Evolutionary conservation across 768 basidiomycete species (phyloP), one percentile per base, ranked within the genome.

Genomic region (Naematelia aurantialba): DNA sequence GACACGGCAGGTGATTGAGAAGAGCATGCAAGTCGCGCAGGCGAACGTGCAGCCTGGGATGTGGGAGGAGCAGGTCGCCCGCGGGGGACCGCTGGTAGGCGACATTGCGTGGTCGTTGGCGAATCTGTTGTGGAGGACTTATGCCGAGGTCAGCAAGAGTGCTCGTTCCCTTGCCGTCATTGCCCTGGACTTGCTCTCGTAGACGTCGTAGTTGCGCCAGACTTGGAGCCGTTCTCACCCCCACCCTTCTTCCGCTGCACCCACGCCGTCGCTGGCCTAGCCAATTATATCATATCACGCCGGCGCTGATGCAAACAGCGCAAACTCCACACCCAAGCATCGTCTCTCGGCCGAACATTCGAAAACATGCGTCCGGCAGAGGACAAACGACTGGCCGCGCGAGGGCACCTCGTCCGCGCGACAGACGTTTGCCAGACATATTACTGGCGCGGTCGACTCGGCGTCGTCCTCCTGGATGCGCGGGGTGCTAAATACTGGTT

Each of bases 111-210:
- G 71, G 71, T 34, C 54, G 1, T 51, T 73, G 57, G 65, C 64
- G 21, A 70, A 70, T 57, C 58, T 67, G 1, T 52, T 73, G 21
- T 73, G 65, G 58, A 60, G 71, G 52, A 70, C 70, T 24, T 73
- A 70, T 50, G 68, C 69, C 4, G 64, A 67, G 61, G 71, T 72
- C 12, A 52, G 65, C n/a, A n/a, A n/a, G n/a, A n/a, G n/a, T n/a
- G n/a, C n/a, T 55, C 24, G 39, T 44, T 24, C 26, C 24, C 25
- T 48, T 24, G 44, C 22, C 34, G 21, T 25, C 39, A 4, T 58
- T 45, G 29, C n/a, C 2, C 39, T 2, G 21, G 19, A 1, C n/a
- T 48, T 50, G 25, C 31, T 52, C 22, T 26, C 11, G 11, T 52
- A 52, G 5, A 29, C 8, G 21, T 25, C 51, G 30, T 12, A 10